Conservation (phyloP, 2,329 filamentous ascomycete species). For the Cadophora gregata region DNA sequence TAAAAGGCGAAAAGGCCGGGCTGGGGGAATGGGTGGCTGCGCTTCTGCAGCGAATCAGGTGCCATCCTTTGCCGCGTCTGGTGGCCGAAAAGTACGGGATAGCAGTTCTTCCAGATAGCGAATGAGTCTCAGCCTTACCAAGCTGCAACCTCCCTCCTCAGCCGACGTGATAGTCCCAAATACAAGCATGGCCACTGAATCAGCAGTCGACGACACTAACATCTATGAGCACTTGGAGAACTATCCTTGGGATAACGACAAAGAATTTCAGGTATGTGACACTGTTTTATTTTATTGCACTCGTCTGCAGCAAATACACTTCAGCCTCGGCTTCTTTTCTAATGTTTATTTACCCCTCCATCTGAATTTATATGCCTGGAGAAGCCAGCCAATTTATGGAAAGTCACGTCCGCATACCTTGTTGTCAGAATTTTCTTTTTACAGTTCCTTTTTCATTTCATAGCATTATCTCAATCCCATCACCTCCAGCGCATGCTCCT, state of each 20-base stretch:
- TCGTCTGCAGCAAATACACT: background rate
- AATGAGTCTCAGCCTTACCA: constrained; percentile 22
- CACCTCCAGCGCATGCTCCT: background rate
- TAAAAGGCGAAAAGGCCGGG: constrained; percentile 38
- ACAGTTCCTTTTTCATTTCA: too few relatives aligned
- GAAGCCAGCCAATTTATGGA: too few relatives aligned
- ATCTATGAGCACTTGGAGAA: constrained; percentile 67
- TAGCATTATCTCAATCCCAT: too few relatives aligned
- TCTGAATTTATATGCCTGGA: too few relatives aligned
- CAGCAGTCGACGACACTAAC: constrained; percentile 45
- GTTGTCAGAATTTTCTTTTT: too few relatives aligned
- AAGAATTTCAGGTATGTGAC: constrained; percentile 65
- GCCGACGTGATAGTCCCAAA: background rate
- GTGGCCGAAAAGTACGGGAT: background rate
- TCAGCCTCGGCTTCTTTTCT: constrained; percentile 34
- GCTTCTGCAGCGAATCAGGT: constrained; percentile 6
- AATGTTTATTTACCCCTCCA: background rate
- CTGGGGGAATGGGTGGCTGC: constrained; percentile 9
- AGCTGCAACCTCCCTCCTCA: constrained; percentile 12
- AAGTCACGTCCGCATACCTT: too few relatives aligned
- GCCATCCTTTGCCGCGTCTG: background rate
- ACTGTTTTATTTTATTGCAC: background rate
- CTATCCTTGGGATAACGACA: constrained; percentile 72
- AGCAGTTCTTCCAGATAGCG: background rate
- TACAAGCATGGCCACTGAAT: constrained; percentile 31